These are phyloP conservation scores for Boletus mariae DNA, from an alignment of 1,284 basidiomycete genomes.

Conservation along the genomic window DNA sequence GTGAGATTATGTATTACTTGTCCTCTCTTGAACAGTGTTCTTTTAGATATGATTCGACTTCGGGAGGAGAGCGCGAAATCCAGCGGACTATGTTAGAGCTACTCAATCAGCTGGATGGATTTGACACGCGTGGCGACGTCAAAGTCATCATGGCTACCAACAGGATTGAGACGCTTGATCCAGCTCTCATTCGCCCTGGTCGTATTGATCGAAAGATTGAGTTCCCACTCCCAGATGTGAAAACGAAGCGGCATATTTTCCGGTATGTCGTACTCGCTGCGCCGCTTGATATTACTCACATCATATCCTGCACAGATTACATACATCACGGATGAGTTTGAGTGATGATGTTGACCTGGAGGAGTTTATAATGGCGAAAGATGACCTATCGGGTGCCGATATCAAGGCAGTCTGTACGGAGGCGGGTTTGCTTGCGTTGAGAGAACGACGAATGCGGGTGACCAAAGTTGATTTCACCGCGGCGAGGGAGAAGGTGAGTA, in stretches of 20 bases:
- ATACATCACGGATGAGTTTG: constrained; percentile 95
- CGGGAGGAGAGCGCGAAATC: constrained; percentile 97
- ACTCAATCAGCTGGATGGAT: constrained; percentile 97
- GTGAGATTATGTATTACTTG: constrained; percentile 19
- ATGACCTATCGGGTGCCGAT: constrained; percentile 95
- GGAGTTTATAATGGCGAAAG: constrained; percentile 94
- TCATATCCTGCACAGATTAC: constrained; percentile 53
- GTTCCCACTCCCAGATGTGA: constrained; percentile 91
- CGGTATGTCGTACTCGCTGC: constrained; percentile 44
- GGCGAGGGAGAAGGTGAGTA: constrained; percentile 81
- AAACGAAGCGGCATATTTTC: constrained; percentile 98
- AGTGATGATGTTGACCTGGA: constrained; percentile 92
- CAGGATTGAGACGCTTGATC: constrained; percentile 92
- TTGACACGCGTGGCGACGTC: constrained; percentile 98
- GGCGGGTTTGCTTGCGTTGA: constrained; percentile 89
- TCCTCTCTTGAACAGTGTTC: constrained; percentile 12
- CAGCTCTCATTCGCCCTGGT: constrained; percentile 95
- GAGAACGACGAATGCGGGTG: constrained; percentile 96
- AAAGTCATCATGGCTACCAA: constrained; percentile 97
- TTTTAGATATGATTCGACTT: constrained; percentile 88
- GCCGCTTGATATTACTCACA: constrained; percentile 1
- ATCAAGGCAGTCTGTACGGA: constrained; percentile 99
- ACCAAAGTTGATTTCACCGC: constrained; percentile 88
- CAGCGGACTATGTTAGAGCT: constrained; percentile 99
- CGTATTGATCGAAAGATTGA: constrained; percentile 99